Evolutionary conservation across 108 stramenopile genomes (phyloP), one percentile per base, ranked within the genome.

Genomic region (Nitzschia sp.): DNA sequence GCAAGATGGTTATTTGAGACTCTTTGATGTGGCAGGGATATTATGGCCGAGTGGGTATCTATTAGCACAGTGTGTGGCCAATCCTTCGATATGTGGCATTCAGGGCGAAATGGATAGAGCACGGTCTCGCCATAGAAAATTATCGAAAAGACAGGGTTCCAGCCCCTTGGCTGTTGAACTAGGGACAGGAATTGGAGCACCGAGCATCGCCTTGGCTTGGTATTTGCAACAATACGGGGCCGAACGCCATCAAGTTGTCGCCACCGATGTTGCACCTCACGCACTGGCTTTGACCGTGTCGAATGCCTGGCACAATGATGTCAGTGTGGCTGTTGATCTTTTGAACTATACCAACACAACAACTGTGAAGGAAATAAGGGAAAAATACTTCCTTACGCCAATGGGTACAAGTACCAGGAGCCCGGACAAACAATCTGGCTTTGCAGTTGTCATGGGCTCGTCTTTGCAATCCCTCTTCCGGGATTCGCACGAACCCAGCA

Each of bases 21-120:
- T 61, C 3, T 86, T 75, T 68, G 85, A 86, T 53, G 80, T 81
- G 8, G 70, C 82, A 3, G 77, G 78, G 26, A 76, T 86, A 1
- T 55, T 83, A 22, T 86, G 85, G 85, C 85, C 85, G 22, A 76
- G 77, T 2, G 85, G 85, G 32, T 86, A 86, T 70, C 63, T 86
- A 58, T 69, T 86, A 0, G 70, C 76, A 3, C 72, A 83, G 35
- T 86, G 85, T 45, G 35, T 86, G 30, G 77, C 72, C 23, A 33
- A 80, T 69, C 71, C 79, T 35, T 22, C 68, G 1, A 34, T 53
- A 41, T 86, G 81, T 53, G 81, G 79, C 34, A 67, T 79, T 33
- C 72, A 75, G 21, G 82, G 83, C 62, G 48, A 83, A 3, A 15
- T 58, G 34, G 23, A 64, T 34, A 32, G 63, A 27, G 44, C 77